Evolutionary conservation across 306 rosid genomes (phyloP).

Genomic region (Sophora flavescens): DNA sequence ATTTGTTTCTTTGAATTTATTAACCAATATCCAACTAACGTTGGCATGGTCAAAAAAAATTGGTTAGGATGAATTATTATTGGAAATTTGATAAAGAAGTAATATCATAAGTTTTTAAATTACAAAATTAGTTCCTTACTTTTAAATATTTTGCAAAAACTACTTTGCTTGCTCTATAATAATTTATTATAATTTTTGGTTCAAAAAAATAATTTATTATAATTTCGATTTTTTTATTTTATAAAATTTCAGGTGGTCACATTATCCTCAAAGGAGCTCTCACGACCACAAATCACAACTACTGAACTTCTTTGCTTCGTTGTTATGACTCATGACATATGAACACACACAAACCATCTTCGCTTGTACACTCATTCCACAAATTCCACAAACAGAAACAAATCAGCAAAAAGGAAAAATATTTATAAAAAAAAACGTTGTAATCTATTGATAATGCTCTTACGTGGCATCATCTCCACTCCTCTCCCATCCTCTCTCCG

Average conservation of each 20-base stretch:
- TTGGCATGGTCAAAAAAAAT: too few relatives aligned
- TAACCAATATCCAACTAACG: too few relatives aligned
- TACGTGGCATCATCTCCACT: constrained; percentile 60
- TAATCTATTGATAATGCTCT: constrained; percentile 46
- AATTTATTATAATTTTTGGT: too few relatives aligned
- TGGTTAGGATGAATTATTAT: too few relatives aligned
- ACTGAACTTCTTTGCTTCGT: not conserved
- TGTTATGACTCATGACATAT: not conserved
- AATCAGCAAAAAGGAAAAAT: not conserved
- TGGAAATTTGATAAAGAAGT: too few relatives aligned
- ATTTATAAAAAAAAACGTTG: not conserved
- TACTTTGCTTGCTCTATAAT: too few relatives aligned
- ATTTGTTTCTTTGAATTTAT: too few relatives aligned
- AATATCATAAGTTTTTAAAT: too few relatives aligned
- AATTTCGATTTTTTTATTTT: too few relatives aligned
- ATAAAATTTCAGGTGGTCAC: not conserved
- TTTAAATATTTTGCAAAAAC: too few relatives aligned
- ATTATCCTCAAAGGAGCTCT: constrained; percentile 36
- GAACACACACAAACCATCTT: not conserved
- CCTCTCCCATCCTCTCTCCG: constrained; percentile 47
- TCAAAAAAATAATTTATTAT: too few relatives aligned
- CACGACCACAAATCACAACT: constrained; percentile 28
- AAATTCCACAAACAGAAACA: not conserved
- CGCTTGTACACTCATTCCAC: not conserved
- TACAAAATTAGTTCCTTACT: too few relatives aligned